Conservation (phyloP, 2,329 filamentous ascomycete species). For the Fusarium nygamai region DNA sequence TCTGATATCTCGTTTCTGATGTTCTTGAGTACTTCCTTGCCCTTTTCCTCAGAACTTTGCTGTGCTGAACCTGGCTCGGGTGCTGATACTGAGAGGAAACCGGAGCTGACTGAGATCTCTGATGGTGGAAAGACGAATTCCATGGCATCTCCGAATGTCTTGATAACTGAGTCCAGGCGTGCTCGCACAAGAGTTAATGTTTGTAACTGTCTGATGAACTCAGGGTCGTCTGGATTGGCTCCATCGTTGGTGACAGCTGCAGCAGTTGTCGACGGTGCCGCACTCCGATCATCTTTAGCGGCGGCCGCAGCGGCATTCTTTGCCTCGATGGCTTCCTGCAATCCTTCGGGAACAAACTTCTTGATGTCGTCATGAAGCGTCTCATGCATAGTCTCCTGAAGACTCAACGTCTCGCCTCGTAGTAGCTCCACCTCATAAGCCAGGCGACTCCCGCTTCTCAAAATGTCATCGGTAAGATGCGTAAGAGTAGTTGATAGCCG, state of each 20-base stretch:
- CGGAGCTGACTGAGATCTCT: conserved; percentile 83
- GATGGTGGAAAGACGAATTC: conserved; percentile 92
- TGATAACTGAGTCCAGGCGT: conserved; percentile 89
- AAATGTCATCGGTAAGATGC: conserved; percentile 91
- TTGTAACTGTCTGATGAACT: conserved; percentile 80
- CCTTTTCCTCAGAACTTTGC: conserved; percentile 84
- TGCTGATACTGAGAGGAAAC: conserved; percentile 89
- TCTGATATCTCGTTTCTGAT: conserved; percentile 77
- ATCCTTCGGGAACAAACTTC: conserved; percentile 72
- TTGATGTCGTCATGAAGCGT: conserved; percentile 76
- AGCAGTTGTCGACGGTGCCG: conserved; percentile 38
- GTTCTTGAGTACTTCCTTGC: conserved; percentile 78
- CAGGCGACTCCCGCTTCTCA: conserved; percentile 85
- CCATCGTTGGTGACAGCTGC: conserved; percentile 1
- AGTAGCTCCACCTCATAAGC: conserved; percentile 95
- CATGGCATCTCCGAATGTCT: conserved; percentile 94
- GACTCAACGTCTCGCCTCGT: conserved; percentile 84
- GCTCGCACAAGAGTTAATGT: conserved; percentile 83
- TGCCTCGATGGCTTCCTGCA: conserved; percentile 48
- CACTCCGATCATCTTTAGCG: conserved; percentile 29
- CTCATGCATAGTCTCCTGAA: conserved; percentile 81
- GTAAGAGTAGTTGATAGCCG: conserved; percentile 84
- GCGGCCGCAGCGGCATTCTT: conserved; percentile 29
- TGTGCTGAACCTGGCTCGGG: conserved; percentile 74
- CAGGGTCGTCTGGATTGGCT: conserved; percentile 59